Conservation (phyloP, 1,284 basidiomycete genomes). For the Sutorius eximius region DNA sequence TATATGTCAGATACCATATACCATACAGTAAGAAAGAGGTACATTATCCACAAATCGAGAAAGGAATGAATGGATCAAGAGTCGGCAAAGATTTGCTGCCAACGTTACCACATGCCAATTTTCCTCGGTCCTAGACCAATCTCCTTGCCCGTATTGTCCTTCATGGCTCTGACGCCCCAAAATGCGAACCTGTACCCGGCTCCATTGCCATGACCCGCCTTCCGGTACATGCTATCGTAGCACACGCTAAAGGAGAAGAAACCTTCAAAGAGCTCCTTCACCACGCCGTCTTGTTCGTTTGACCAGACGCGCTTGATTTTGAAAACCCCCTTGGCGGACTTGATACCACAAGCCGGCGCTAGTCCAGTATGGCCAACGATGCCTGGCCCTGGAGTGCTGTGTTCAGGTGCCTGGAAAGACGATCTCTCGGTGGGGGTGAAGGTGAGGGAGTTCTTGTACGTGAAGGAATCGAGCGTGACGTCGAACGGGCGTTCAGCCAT, state of each 20-base stretch:
- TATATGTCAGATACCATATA: too few relatives aligned
- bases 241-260: constrained; percentile 37
- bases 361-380: constrained; percentile 30
- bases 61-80: background rate
- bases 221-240: constrained; percentile 36
- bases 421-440: constrained; percentile 23
- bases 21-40: too few relatives aligned
- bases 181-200: constrained; percentile 34
- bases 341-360: constrained; percentile 34
- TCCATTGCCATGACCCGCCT: constrained; percentile 37
- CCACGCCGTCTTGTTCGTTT: constrained; percentile 12
- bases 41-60: too few relatives aligned
- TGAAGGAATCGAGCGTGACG: constrained; percentile 28
- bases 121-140: constrained; percentile 31
- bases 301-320: constrained; percentile 37
- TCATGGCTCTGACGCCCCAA: constrained; percentile 42
- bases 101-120: constrained; percentile 1
- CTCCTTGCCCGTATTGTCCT: constrained; percentile 34
- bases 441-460: constrained; percentile 21
- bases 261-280: constrained; percentile 39
- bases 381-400: constrained; percentile 25
- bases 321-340: constrained; percentile 34
- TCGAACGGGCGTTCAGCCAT: constrained; percentile 38
- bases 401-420: constrained; percentile 21
- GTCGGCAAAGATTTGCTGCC: background rate